phyloP scores from a whole-genome alignment of 768 basidiomycete species.

The Favolaschia claudopus region DNA sequence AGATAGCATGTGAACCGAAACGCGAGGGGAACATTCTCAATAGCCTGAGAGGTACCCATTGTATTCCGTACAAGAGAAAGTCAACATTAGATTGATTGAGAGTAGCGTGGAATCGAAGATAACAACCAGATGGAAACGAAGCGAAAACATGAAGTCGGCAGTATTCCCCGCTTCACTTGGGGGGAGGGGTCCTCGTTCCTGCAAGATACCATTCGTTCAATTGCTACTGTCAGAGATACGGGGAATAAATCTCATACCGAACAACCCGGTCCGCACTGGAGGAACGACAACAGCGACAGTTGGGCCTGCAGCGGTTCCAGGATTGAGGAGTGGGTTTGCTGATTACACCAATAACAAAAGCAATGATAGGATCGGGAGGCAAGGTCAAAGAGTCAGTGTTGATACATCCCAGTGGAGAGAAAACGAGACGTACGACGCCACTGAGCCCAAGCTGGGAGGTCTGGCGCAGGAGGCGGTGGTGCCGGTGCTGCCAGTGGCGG shows the following conservation, averaged over 20 bases:
- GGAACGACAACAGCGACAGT: background rate
- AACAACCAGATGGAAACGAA: no score
- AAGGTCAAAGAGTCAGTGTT: background rate
- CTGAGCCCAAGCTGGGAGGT: constrained; percentile 62
- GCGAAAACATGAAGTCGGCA: no score
- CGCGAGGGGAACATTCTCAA: no score
- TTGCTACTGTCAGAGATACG: background rate
- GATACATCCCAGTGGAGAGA: no score
- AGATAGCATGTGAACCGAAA: no score
- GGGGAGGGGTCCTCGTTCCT: constrained; percentile 21
- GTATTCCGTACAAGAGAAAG: no score
- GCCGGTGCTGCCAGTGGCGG: constrained; percentile 34
- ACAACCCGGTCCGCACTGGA: constrained; percentile 10
- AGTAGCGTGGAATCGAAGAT: no score
- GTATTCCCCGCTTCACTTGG: constrained; percentile 17
- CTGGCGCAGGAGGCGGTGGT: constrained; percentile 32
- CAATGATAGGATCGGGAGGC: background rate
- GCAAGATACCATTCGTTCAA: background rate
- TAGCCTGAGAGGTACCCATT: no score
- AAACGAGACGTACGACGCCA: constrained; percentile 55
- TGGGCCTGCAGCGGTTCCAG: constrained; percentile 6
- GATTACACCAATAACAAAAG: background rate
- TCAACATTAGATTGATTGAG: no score
- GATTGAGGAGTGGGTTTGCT: constrained; percentile 16
- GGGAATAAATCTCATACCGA: constrained; percentile 11